phyloP scores from a whole-genome alignment of 75 land plant species.

The Sequoiadendron giganteum region DNA sequence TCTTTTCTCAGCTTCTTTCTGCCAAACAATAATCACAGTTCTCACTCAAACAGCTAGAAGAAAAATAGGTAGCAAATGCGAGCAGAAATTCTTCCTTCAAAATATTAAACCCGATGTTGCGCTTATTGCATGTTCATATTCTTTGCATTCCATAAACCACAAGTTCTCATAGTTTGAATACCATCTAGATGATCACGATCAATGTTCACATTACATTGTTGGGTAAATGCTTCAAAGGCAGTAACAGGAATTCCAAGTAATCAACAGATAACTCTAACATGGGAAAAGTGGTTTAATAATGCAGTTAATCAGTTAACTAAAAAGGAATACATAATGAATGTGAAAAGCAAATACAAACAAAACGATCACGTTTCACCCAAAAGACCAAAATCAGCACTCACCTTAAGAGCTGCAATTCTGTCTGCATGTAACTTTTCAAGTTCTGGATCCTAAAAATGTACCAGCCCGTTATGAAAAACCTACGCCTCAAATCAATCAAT shows the following conservation, averaged over 20 bases:
- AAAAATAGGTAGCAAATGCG: background rate
- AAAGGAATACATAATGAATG: background rate
- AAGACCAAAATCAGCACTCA: slow-evolving; percentile 10
- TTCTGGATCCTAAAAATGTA: slow-evolving; percentile 87
- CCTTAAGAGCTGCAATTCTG: slow-evolving; percentile 94
- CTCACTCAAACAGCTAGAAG: background rate
- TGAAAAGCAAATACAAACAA: background rate
- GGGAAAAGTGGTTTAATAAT: background rate
- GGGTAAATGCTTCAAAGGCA: background rate
- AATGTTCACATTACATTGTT: background rate
- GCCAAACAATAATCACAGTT: slow-evolving; percentile 14
- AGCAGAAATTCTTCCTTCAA: background rate
- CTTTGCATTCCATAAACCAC: background rate
- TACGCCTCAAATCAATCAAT: background rate
- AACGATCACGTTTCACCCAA: background rate
- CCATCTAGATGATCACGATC: background rate
- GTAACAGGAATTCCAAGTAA: background rate
- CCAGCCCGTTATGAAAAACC: background rate
- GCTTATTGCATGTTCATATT: background rate
- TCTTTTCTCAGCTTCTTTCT: slow-evolving; percentile 98
- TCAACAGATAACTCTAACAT: background rate
- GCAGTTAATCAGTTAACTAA: background rate
- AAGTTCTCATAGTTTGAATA: background rate
- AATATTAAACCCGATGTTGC: background rate
- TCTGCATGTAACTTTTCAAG: slow-evolving; percentile 96